Evolutionary conservation across 768 basidiomycete species (phyloP).

Genomic region (Russula abietina): DNA sequence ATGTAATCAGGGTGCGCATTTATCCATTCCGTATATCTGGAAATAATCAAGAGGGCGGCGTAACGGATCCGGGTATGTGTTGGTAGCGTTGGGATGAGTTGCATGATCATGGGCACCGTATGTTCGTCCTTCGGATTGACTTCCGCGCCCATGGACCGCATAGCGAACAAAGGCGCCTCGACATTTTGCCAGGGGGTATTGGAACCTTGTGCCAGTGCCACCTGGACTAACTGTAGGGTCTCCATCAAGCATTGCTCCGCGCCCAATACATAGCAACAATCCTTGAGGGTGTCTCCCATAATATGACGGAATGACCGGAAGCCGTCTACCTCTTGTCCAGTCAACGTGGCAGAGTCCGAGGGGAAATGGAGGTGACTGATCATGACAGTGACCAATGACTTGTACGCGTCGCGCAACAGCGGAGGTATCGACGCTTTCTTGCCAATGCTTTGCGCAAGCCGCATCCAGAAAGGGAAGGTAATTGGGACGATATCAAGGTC

Average conservation of each 20-base stretch:
- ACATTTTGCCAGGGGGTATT: conserved; percentile 87
- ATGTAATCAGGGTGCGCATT: conserved; percentile 85
- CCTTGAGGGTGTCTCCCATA: conserved; percentile 98
- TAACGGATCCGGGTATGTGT: conserved; percentile 89
- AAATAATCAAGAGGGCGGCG: conserved; percentile 89
- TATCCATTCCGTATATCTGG: conserved; percentile 96
- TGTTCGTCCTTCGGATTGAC: conserved; percentile 75
- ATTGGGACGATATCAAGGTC: conserved; percentile 96
- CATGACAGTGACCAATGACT: conserved; percentile 75
- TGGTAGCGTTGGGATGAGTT: conserved; percentile 85
- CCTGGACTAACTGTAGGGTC: conserved; percentile 73
- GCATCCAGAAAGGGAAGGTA: conserved; percentile 99
- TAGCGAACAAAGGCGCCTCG: conserved; percentile 94
- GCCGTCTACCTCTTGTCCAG: conserved; percentile 83
- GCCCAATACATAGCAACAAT: conserved; percentile 92
- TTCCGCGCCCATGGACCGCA: conserved; percentile 97
- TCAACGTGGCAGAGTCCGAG: conserved; percentile 53
- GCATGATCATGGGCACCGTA: conserved; percentile 94
- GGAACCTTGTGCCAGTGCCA: conserved; percentile 57
- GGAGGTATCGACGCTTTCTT: conserved; percentile 67
- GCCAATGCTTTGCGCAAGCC: conserved; percentile 82
- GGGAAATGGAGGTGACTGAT: conserved; percentile 92
- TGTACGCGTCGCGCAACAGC: conserved; percentile 79
- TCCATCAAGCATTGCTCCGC: conserved; percentile 76
- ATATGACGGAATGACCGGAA: conserved; percentile 95